These are phyloP conservation scores for Aristolochia californica DNA, from an alignment of 164 flowering plant species.

Conservation along the genomic window DNA sequence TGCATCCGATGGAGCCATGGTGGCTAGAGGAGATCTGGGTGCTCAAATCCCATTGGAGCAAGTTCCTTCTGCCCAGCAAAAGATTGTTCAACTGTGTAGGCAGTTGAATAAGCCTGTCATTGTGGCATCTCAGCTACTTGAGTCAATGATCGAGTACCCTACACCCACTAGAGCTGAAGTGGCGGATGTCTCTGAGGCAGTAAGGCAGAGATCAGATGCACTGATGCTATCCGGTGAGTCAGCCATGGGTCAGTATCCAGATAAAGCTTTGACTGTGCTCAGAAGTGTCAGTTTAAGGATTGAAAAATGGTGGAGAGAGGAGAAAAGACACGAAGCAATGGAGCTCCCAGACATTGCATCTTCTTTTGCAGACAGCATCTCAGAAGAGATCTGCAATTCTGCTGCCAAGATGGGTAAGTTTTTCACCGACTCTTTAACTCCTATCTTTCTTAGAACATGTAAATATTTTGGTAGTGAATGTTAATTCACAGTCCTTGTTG, in stretches of 20 bases:
- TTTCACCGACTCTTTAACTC: neutral
- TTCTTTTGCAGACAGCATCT: slow-evolving; percentile 65
- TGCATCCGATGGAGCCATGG: slow-evolving; percentile 98
- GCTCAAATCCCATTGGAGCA: slow-evolving; percentile 97
- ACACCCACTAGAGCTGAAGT: slow-evolving; percentile 99
- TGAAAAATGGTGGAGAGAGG: slow-evolving; percentile 96
- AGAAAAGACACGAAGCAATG: slow-evolving; percentile 67
- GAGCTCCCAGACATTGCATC: slow-evolving; percentile 56
- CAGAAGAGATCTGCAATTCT: slow-evolving; percentile 92
- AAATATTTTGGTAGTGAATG: too few species aligned
- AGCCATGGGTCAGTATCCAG: slow-evolving; percentile 95
- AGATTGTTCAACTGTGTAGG: slow-evolving; percentile 73
- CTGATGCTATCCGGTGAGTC: slow-evolving; percentile 99
- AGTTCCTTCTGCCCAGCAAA: slow-evolving; percentile 91
- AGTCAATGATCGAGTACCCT: slow-evolving; percentile 96
- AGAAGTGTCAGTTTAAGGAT: slow-evolving; percentile 88
- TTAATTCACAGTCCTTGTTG: too few species aligned
- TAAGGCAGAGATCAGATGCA: slow-evolving; percentile 88
- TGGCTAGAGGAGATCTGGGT: slow-evolving; percentile 95
- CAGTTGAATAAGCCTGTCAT: slow-evolving; percentile 86
- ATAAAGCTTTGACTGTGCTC: slow-evolving; percentile 78
- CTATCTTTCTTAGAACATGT: too few species aligned
- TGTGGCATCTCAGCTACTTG: slow-evolving; percentile 93
- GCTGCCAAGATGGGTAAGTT: slow-evolving; percentile 93
- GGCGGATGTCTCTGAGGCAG: slow-evolving; percentile 97